These are phyloP conservation scores for Lipomyces spencermartinsiae DNA, from an alignment of 805 yeast species.

Conservation along the genomic window DNA sequence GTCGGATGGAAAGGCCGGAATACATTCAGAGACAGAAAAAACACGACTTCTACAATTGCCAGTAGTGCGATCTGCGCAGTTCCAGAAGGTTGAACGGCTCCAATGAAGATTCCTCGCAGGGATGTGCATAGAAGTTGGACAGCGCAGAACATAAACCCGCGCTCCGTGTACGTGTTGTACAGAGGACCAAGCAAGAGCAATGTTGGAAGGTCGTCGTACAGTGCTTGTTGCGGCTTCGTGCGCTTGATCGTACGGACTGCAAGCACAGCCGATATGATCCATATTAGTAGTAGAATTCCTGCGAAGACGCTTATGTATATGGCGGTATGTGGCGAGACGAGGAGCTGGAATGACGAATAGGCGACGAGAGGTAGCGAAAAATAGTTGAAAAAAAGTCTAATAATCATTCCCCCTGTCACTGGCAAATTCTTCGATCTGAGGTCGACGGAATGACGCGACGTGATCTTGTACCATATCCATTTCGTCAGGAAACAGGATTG, in stretches of 20 bases:
- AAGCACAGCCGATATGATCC: conserved; percentile 39
- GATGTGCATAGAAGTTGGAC: conserved; percentile 38
- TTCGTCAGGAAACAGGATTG: conserved; percentile 26
- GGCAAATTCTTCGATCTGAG: conserved; percentile 40
- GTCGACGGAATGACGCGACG: conserved; percentile 35
- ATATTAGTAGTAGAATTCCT: conserved; percentile 39
- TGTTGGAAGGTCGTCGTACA: conserved; percentile 42
- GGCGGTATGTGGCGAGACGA: conserved; percentile 39
- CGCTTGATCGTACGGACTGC: conserved; percentile 27
- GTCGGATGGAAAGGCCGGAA: conserved; percentile 42
- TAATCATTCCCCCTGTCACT: conserved; percentile 42
- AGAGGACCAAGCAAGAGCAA: conserved; percentile 44
- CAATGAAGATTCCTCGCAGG: conserved; percentile 45
- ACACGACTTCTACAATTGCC: conserved; percentile 42
- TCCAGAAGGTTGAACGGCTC: conserved; percentile 46
- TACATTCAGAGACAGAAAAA: conserved; percentile 35
- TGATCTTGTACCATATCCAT: conserved; percentile 26
- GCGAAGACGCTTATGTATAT: conserved; percentile 42
- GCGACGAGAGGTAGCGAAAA: conserved; percentile 45
- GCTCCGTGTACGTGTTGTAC: conserved; percentile 44
- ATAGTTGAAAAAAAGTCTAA: conserved; percentile 41
- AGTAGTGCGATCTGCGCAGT: conserved; percentile 46
- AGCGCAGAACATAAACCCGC: conserved; percentile 34
- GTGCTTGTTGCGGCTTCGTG: conserved; percentile 38
- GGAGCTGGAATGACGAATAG: conserved; percentile 43